phyloP scores from a whole-genome alignment of 306 rosid species.

The Dalbergia cultrata region DNA sequence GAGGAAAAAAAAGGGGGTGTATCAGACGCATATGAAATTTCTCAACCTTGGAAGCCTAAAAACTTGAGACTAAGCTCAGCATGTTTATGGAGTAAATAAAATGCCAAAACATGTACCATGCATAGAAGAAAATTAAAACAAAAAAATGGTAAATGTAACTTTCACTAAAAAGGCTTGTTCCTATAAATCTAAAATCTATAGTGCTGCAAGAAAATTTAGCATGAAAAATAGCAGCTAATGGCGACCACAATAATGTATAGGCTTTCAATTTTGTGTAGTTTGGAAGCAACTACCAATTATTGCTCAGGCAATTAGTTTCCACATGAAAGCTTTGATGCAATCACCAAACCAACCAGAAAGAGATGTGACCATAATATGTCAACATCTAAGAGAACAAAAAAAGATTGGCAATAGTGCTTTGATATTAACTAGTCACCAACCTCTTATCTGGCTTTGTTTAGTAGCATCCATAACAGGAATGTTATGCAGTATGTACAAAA shows the following conservation, averaged over 20 bases:
- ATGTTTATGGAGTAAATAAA: constrained; percentile 3
- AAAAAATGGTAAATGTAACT: not conserved
- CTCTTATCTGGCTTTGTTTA: constrained; percentile 38
- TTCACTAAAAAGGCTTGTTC: not conserved
- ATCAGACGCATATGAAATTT: not conserved
- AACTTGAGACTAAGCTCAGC: not conserved
- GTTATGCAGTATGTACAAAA: not conserved
- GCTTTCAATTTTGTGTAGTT: constrained; percentile 51
- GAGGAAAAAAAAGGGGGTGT: too few species aligned
- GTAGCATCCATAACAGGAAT: constrained; percentile 32
- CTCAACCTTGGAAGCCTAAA: not conserved
- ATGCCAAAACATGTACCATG: not conserved
- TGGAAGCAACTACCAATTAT: constrained; percentile 54
- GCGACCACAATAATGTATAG: constrained; percentile 46
- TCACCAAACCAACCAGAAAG: constrained; percentile 52
- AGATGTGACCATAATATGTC: constrained; percentile 44
- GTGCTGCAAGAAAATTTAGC: constrained; percentile 15
- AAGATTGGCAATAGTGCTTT: constrained; percentile 41
- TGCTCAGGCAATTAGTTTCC: constrained; percentile 33
- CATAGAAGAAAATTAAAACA: not conserved
- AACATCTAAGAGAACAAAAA: constrained; percentile 47
- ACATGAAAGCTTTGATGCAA: constrained; percentile 49
- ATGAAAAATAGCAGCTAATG: constrained; percentile 35
- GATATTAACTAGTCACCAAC: constrained; percentile 50
- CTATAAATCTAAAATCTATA: constrained; percentile 14